phyloP scores from a whole-genome alignment of 257 asterid species.

The Paraleonurus japonicus region DNA sequence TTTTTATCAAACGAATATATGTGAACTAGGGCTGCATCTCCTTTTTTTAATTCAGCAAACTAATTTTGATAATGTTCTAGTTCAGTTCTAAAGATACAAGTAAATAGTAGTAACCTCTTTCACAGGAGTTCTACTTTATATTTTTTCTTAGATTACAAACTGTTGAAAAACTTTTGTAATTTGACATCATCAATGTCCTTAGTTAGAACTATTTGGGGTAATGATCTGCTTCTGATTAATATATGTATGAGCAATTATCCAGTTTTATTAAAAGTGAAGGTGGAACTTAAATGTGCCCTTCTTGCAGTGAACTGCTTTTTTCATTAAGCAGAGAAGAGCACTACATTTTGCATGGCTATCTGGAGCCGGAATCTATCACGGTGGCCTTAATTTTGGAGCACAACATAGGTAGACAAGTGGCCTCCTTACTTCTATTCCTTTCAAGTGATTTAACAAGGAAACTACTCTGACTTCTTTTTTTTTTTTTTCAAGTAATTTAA shows the following conservation, averaged over 20 bases:
- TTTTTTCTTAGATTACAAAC: conserved; percentile 4
- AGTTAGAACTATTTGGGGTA: conserved; percentile 11
- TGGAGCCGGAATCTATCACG: conserved; percentile 97
- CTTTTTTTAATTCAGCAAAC: background rate
- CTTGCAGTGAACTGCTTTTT: conserved; percentile 93
- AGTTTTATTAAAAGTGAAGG: conserved; percentile 16
- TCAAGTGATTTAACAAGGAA: conserved; percentile 12
- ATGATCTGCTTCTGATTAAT: conserved; percentile 16
- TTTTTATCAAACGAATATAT: background rate
- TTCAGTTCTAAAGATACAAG: conserved; percentile 2
- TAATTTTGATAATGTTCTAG: background rate
- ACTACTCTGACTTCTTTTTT: background rate
- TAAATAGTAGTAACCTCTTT: background rate
- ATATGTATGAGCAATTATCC: conserved; percentile 9
- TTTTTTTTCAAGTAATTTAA: conserved; percentile 18
- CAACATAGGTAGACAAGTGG: conserved; percentile 60
- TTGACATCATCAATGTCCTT: conserved; percentile 4
- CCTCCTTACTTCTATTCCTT: conserved; percentile 19
- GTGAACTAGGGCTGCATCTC: background rate
- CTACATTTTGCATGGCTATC: conserved; percentile 97
- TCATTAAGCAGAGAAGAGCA: conserved; percentile 93
- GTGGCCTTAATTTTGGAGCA: conserved; percentile 92
- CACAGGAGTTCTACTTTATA: background rate
- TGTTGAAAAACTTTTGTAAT: background rate
- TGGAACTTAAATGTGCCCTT: conserved; percentile 24